Evolutionary conservation across 441 rosid species (phyloP).

Genomic region (Jatropha podagrica): DNA sequence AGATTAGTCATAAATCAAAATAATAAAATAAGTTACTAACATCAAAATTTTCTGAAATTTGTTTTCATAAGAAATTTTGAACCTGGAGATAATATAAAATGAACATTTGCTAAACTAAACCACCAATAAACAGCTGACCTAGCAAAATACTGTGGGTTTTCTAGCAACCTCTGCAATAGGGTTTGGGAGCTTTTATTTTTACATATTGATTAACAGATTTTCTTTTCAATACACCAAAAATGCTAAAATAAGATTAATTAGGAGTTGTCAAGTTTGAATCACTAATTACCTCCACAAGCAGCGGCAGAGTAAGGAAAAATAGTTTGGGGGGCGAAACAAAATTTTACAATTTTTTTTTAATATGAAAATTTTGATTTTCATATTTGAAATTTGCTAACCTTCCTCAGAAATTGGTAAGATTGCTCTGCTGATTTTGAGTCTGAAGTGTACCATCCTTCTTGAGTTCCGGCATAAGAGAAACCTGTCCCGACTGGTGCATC

Average conservation of each 20-base stretch:
- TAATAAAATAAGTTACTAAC: not conserved
- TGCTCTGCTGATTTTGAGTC: conserved; percentile 26
- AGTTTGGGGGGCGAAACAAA: not conserved
- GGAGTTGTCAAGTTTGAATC: too few species aligned
- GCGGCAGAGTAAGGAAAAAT: not conserved
- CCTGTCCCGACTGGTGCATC: conserved; percentile 42
- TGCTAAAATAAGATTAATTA: too few species aligned
- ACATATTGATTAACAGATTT: not conserved
- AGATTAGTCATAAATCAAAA: too few species aligned
- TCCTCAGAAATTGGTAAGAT: conserved; percentile 24
- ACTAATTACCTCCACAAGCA: too few species aligned
- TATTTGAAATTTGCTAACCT: conserved; percentile 17
- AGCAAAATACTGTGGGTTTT: conserved; percentile 23
- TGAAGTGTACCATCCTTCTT: conserved; percentile 16
- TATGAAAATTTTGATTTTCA: too few species aligned
- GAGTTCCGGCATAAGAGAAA: conserved; percentile 40
- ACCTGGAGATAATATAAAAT: not conserved
- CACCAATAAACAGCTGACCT: conserved; percentile 29
- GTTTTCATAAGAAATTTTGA: not conserved
- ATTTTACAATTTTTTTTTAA: not conserved
- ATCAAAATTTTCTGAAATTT: not conserved
- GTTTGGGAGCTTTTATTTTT: not conserved
- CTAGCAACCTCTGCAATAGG: conserved; percentile 32
- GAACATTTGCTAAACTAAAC: not conserved
- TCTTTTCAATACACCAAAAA: not conserved